Evolutionary conservation across 768 basidiomycete genomes (phyloP).

Genomic region (Kondoa subrosea): DNA sequence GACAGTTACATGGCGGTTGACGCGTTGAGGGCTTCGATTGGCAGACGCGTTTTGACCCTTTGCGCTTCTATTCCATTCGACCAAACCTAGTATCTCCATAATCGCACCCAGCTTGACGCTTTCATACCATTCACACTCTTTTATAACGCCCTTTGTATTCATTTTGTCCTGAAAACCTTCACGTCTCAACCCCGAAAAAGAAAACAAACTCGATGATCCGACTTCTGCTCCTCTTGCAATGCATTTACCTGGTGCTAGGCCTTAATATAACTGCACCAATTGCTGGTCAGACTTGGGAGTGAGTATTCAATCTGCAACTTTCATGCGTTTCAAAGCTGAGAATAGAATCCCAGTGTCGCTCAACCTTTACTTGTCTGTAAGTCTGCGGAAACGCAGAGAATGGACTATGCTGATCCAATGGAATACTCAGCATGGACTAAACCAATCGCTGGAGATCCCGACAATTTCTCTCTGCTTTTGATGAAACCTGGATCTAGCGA

Average conservation of each 20-base stretch:
- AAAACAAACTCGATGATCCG: no score
- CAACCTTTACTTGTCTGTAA: background rate
- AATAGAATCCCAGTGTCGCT: background rate
- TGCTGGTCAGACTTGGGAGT: background rate
- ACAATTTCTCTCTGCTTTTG: background rate
- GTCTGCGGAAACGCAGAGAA: background rate
- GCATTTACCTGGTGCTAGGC: background rate
- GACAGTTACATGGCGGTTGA: no score
- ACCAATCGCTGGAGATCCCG: background rate
- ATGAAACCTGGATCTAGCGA: background rate
- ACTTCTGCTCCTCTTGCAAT: background rate
- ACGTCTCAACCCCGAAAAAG: no score
- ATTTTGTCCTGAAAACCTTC: no score
- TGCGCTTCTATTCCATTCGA: no score
- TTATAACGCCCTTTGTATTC: no score
- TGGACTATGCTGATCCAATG: background rate
- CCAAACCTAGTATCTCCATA: no score
- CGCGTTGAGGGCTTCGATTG: no score
- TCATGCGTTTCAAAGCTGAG: background rate
- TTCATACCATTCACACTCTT: no score
- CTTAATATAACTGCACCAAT: background rate
- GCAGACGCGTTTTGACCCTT: no score
- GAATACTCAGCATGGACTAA: background rate
- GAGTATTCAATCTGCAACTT: background rate
- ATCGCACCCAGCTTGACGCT: no score